These are phyloP conservation scores for Candida lessepsii DNA, from an alignment of 805 yeast species.

Conservation along the genomic window DNA sequence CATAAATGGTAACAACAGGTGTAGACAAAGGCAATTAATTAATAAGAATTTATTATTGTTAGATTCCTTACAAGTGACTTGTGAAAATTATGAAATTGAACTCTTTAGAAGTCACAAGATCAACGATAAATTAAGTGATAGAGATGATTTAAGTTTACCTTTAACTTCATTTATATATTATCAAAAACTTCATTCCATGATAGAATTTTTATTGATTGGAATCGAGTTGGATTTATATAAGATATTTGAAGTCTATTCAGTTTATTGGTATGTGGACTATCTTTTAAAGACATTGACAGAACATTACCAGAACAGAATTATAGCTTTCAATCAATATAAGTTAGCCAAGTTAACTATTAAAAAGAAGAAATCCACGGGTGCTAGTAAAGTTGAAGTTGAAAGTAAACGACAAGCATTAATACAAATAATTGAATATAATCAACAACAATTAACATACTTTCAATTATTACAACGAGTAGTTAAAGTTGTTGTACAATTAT, in stretches of 20 bases:
- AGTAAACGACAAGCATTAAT: constrained; percentile 10
- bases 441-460: constrained; percentile 8
- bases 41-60: constrained; percentile 57
- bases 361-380: constrained; percentile 10
- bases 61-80: constrained; percentile 78
- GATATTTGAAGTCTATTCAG: constrained; percentile 62
- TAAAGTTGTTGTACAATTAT: constrained; percentile 2
- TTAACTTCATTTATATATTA: constrained; percentile 68
- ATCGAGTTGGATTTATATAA: constrained; percentile 73
- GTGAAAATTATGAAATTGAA: constrained; percentile 62
- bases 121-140: constrained; percentile 33
- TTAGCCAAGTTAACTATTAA: constrained; percentile 10
- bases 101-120: constrained; percentile 33
- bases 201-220: constrained; percentile 68
- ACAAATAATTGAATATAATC: constrained; percentile 5
- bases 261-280: constrained; percentile 67
- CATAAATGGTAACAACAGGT: constrained; percentile 54
- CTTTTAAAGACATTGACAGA: constrained; percentile 39
- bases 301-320: constrained; percentile 45
- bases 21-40: constrained; percentile 75
- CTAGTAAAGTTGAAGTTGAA: constrained; percentile 12
- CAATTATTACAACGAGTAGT: constrained; percentile 7
- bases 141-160: constrained; percentile 52
- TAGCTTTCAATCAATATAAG: constrained; percentile 14
- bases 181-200: constrained; percentile 68